phyloP scores from a whole-genome alignment of 352 stramenopile genomes.

The Globisporangium middletonii region DNA sequence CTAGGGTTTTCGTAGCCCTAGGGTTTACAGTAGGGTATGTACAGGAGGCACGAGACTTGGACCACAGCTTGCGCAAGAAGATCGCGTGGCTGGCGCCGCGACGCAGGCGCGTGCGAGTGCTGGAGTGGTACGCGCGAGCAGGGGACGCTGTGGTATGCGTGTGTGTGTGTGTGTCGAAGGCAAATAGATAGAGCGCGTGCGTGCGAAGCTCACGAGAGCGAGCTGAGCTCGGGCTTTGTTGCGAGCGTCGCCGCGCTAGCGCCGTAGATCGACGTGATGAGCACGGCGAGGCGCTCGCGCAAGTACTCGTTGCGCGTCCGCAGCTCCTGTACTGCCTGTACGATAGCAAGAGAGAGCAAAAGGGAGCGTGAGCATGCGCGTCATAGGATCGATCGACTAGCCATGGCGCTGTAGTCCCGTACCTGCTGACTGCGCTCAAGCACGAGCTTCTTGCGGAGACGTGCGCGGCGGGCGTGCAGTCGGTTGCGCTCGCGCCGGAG shows the following conservation, averaged over 20 bases:
- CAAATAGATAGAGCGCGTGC: neutral
- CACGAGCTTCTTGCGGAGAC: conserved; percentile 76
- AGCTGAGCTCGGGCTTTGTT: neutral
- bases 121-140: too few relatives aligned
- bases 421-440: conserved; percentile 75
- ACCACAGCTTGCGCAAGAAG: too few relatives aligned
- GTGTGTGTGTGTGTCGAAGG: too few relatives aligned
- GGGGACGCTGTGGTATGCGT: too few relatives aligned
- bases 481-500: conserved; percentile 70
- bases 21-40: too few relatives aligned
- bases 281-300: conserved; percentile 40
- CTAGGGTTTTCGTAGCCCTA: too few relatives aligned
- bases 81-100: too few relatives aligned
- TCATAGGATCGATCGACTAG: neutral
- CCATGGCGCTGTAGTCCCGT: neutral
- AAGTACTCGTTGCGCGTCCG: conserved; percentile 59
- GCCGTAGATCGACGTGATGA: conserved; percentile 68
- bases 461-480: conserved; percentile 62
- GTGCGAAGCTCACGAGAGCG: neutral
- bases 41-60: too few relatives aligned
- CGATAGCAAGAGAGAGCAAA: neutral
- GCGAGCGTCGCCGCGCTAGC: conserved; percentile 1
- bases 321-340: conserved; percentile 53
- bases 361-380: neutral
- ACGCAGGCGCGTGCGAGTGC: too few relatives aligned